A percentile compares a stretch with the other conserved stretches of the same genome.
Evolutionary conservation across 331 rosid species (phyloP).

Genomic region (Pyrus hybrid): DNA sequence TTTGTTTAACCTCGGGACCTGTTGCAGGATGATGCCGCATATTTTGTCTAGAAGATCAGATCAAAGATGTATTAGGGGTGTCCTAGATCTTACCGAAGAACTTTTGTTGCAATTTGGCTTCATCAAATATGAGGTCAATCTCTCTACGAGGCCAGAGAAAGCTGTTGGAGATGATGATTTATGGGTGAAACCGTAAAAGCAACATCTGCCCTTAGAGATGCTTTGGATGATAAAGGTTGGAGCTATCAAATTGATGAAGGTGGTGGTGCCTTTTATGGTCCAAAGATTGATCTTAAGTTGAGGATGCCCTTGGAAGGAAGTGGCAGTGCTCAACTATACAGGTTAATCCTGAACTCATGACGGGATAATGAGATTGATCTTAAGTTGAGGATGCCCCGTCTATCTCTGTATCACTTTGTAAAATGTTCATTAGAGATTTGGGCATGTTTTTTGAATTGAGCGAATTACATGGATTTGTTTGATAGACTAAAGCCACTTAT

Average conservation of each 20-base stretch:
- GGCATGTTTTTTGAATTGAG: too few species aligned
- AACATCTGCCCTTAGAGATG: slow-evolving; percentile 74
- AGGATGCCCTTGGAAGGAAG: slow-evolving; percentile 98
- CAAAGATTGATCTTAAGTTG: slow-evolving; percentile 94
- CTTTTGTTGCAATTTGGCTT: slow-evolving; percentile 76
- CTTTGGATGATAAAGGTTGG: slow-evolving; percentile 90
- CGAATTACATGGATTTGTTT: too few species aligned
- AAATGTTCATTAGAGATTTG: background rate
- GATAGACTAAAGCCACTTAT: too few species aligned
- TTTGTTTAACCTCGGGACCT: slow-evolving; percentile 17
- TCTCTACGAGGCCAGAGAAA: slow-evolving; percentile 37
- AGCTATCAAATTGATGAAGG: slow-evolving; percentile 83
- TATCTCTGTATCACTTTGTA: background rate
- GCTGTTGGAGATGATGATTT: slow-evolving; percentile 69
- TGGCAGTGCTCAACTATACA: slow-evolving; percentile 99
- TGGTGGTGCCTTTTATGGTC: slow-evolving; percentile 98
- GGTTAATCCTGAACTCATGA: slow-evolving; percentile 35
- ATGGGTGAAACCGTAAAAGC: slow-evolving; percentile 56
- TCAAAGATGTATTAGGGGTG: slow-evolving; percentile 89
- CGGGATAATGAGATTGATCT: too few species aligned
- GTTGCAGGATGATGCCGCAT: slow-evolving; percentile 95
- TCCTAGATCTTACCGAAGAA: slow-evolving; percentile 80
- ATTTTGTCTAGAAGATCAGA: slow-evolving; percentile 87
- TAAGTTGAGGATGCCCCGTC: too few species aligned
- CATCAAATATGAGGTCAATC: slow-evolving; percentile 79